These are phyloP conservation scores for Crithidia bombi DNA, from an alignment of 208 protist genomes.

Conservation along the genomic window DNA sequence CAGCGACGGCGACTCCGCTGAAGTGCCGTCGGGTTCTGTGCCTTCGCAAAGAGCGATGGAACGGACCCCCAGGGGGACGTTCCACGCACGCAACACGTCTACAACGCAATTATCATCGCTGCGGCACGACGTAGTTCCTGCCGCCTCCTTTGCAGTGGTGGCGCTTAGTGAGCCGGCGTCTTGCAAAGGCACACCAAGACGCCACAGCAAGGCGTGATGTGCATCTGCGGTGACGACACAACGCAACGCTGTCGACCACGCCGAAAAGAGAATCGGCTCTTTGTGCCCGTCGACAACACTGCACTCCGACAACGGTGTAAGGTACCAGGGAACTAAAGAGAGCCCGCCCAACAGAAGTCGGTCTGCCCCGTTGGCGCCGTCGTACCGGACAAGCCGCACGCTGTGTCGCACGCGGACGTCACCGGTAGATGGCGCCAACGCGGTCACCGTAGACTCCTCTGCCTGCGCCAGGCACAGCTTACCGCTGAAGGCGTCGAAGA, in stretches of 20 bases:
- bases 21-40: background rate
- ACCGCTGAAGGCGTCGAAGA: slow-evolving; percentile 67
- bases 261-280: slow-evolving; percentile 60
- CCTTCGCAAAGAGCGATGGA: slow-evolving; percentile 45
- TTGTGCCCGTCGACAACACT: slow-evolving; percentile 66
- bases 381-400: slow-evolving; percentile 75
- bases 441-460: background rate
- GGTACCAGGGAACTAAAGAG: slow-evolving; percentile 75
- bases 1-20: background rate
- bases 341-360: slow-evolving; percentile 76
- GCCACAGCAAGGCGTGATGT: slow-evolving; percentile 75
- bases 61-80: slow-evolving; percentile 60
- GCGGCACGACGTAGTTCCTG: background rate
- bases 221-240: slow-evolving; percentile 80
- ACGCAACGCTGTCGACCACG: slow-evolving; percentile 43
- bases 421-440: background rate
- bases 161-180: slow-evolving; percentile 1
- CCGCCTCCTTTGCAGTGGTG: background rate
- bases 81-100: slow-evolving; percentile 47
- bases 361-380: slow-evolving; percentile 47
- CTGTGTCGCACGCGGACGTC: slow-evolving; percentile 47
- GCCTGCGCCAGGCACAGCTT: slow-evolving; percentile 39
- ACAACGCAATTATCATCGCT: too few relatives aligned
- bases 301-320: slow-evolving; percentile 27
- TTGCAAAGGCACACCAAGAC: slow-evolving; percentile 10